Percentiles rank a stretch among this genome's conserved stretches.
Conservation (phyloP, 164 flowering plant species). For the Protea cynaroides region DNA sequence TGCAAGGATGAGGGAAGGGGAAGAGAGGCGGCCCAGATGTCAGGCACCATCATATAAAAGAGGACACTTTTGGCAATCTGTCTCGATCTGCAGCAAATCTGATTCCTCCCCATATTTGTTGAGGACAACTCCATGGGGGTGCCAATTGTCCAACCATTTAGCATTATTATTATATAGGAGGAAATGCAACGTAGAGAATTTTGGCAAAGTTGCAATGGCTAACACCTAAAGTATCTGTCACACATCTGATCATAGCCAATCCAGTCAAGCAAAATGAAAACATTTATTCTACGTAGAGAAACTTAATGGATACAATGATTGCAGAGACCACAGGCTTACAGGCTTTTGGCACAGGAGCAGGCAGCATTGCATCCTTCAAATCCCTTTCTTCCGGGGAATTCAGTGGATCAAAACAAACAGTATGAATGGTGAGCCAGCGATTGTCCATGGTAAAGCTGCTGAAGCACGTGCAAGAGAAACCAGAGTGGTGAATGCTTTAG, state of each 20-base stretch:
- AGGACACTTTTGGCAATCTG: too few relatives aligned
- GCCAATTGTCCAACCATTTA: too few relatives aligned
- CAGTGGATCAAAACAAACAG: constrained; percentile 42
- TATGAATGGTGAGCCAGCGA: constrained; percentile 58
- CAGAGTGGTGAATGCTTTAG: constrained; percentile 3
- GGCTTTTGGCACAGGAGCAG: constrained; percentile 14
- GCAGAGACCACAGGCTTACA: constrained; percentile 29
- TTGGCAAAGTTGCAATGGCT: neutral
- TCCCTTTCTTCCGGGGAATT: constrained; percentile 37
- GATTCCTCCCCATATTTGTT: too few relatives aligned
- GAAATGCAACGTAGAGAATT: neutral
- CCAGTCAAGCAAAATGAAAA: neutral
- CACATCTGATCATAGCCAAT: neutral
- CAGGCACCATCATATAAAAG: too few relatives aligned
- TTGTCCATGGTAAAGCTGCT: constrained; percentile 33
- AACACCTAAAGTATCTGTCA: neutral
- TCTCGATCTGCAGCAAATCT: too few relatives aligned
- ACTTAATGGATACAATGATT: neutral
- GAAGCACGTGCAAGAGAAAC: constrained; percentile 11
- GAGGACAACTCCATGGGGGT: too few relatives aligned
- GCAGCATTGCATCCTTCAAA: constrained; percentile 17
- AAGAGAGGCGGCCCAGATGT: too few relatives aligned
- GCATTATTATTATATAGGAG: too few relatives aligned
- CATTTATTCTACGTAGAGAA: neutral
- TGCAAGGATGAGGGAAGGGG: too few relatives aligned